phyloP scores from a whole-genome alignment of 768 basidiomycete species.

The Clitopilus passeckerianus region DNA sequence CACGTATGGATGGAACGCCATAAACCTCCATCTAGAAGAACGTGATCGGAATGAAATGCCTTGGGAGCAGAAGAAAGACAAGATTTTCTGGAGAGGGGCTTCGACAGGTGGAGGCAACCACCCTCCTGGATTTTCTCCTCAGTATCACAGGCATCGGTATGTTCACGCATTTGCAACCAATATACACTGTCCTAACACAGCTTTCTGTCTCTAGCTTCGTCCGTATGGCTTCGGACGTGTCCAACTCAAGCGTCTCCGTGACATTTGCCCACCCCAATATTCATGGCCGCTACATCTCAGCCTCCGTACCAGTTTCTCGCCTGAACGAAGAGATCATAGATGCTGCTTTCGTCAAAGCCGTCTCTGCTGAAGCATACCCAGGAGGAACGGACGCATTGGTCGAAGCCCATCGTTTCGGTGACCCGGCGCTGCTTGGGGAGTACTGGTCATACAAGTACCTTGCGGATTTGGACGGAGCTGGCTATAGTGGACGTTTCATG shows the following conservation, averaged over 20 bases:
- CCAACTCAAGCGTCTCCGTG: slow-evolving; percentile 52
- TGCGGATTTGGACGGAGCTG: slow-evolving; percentile 92
- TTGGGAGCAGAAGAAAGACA: slow-evolving; percentile 86
- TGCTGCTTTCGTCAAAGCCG: slow-evolving; percentile 75
- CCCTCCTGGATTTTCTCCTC: slow-evolving; percentile 75
- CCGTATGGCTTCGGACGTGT: slow-evolving; percentile 64
- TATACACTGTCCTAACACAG: not conserved
- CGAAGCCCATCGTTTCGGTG: slow-evolving; percentile 61
- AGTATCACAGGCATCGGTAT: slow-evolving; percentile 86
- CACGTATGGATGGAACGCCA: slow-evolving; percentile 88
- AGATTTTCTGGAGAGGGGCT: slow-evolving; percentile 93
- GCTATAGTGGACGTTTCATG: slow-evolving; percentile 89
- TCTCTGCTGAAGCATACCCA: slow-evolving; percentile 68
- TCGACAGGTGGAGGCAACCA: slow-evolving; percentile 92
- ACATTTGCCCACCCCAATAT: slow-evolving; percentile 65
- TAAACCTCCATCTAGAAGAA: slow-evolving; percentile 65
- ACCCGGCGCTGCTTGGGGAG: slow-evolving; percentile 74
- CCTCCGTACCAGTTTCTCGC: slow-evolving; percentile 47
- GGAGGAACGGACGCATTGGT: slow-evolving; percentile 67
- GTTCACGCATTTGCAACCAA: not conserved
- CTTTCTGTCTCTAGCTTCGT: slow-evolving; percentile 42
- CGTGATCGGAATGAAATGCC: slow-evolving; percentile 83
- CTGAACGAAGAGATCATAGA: slow-evolving; percentile 86
- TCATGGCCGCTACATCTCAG: slow-evolving; percentile 49
- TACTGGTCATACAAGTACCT: slow-evolving; percentile 95